Base-by-base conservation (phyloP, 148 eudicot species). In the Suaeda aralocaspica region DNA sequence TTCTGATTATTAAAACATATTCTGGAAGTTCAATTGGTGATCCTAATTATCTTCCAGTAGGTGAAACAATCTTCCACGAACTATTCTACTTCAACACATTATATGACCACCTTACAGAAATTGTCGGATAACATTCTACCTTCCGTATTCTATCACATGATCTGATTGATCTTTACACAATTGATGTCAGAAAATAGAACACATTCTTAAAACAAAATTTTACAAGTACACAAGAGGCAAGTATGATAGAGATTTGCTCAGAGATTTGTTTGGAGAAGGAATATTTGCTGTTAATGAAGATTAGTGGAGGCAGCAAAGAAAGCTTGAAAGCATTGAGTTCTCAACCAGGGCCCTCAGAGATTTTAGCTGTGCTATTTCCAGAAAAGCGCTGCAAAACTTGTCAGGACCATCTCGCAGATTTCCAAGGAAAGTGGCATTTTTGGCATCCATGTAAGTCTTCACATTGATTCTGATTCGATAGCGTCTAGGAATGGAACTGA, bases 251-350 rank as follows among this genome's bases (percentile, higher is more conserved):
- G 88, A 80, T 11, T 74, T 81, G 9, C 39, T 77, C 9, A 55
- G 44, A 2, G 97, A 87, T 72, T 48, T 92, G 81, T 83, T 92
- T 79, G 97, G 97, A 10, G 62, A 84, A 14, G 97, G 97, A 48
- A 92, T 92, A 22, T 92, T 92, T 49, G 78, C 76, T 9, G 89
- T 83, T 19, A 86, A 92, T 72, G 95, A 92, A 0, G 83, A 75
- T 1, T 82, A 69, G 62, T 89, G 97, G 91, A 62, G 68, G 75
- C 83, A 83, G 36, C 93, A 91, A 72, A 86, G 86, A 79, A 89
- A 89, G 72, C 83, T 87, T 14, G 83, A 92, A 12, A 89, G 94
- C 71, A 76, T 77, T 11, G 90, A 92, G 84, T 92, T 92, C 67
- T 89, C 97, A 11, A 77, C 87, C 1, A 72, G 87, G 72, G 90